Base-by-base conservation (phyloP, 2,329 filamentous ascomycete genomes). In the Aspergillus ochraceoroseus region DNA sequence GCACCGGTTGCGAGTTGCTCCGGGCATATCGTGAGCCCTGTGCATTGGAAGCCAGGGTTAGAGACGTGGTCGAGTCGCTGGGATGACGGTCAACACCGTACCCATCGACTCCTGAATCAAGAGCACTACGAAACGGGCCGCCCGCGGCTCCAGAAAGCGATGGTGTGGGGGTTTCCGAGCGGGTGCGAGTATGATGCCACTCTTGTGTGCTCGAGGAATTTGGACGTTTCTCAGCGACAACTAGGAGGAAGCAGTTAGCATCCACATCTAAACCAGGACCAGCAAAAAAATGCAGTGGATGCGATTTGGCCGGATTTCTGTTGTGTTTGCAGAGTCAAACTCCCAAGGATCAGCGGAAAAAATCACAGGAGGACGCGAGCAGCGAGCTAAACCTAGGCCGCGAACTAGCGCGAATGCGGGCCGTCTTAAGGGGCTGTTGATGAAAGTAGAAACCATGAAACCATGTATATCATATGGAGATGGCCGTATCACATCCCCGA, bases 161-260 rank as follows among this genome's bases (percentile, higher is more conserved):
- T 73, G 76, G 47, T 74, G 75, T 42, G 78, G 65, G 31, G 77
- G 63, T 34, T 61, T 87, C 83, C 38, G 83, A 86, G 64, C 80
- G 85, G 40, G 82, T 79, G 51, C 82, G 78, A 57, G 63, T 84
- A 80, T 84, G 66, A 73, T 82, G 56, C 79, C 32, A 79, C 75
- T 51, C 77, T 70, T 39, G 70, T 64, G 39, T 67, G 70, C 39
- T 66, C 59, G 41, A 65, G 30, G 70, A 58, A 41, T 69, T 73
- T 23, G 73, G 26, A n/a, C 43, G 23, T 23, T 38, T 35, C 22
- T 45, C 47, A 74, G 46, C 48, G 43, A 43, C 33, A 44, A 38
- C 48, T 47, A 38, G 40, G 34, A n/a, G 15, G 22, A 32, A 11
- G 15, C n/a, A 36, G 38, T 47, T 45, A 45, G 44, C 41, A 35